Evolutionary conservation across 2,329 filamentous ascomycete species (phyloP).

Genomic region (Arthrinium phaeospermum): DNA sequence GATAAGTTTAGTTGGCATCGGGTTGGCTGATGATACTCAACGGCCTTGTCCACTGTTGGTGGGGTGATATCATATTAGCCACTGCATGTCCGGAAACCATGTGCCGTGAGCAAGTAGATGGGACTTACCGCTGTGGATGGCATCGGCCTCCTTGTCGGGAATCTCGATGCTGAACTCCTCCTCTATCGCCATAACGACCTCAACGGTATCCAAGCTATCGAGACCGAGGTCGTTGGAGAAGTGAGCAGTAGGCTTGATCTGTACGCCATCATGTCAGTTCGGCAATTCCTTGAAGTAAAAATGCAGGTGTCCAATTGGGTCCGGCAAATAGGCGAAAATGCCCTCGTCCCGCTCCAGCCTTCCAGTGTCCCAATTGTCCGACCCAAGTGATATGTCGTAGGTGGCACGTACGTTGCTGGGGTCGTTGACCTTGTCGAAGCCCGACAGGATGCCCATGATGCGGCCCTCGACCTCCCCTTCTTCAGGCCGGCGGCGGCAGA

Average conservation of each 20-base stretch:
- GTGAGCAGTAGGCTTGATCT: constrained; percentile 86
- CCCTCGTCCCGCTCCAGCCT: neutral
- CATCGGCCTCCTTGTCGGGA: constrained; percentile 94
- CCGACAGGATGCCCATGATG: constrained; percentile 90
- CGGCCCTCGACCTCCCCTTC: constrained; percentile 86
- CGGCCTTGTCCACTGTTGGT: constrained; percentile 82
- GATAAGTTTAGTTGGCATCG: constrained; percentile 71
- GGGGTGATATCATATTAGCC: constrained; percentile 23
- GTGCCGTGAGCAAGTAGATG: neutral
- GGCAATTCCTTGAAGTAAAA: neutral
- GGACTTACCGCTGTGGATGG: constrained; percentile 86
- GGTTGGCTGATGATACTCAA: constrained; percentile 92
- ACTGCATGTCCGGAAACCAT: too few species aligned
- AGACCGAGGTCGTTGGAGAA: constrained; percentile 97
- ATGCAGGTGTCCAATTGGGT: neutral
- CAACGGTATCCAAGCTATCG: constrained; percentile 96
- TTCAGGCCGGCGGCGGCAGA: constrained; percentile 79
- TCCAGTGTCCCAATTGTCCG: neutral
- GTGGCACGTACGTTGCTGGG: constrained; percentile 60
- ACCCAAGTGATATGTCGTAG: neutral
- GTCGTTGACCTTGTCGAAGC: constrained; percentile 93
- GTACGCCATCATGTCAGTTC: constrained; percentile 30
- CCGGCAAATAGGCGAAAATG: neutral
- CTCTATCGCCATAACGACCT: constrained; percentile 99
- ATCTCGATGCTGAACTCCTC: constrained; percentile 91